These are phyloP conservation scores for Eutypella sp. DNA, from an alignment of 2,329 filamentous ascomycete genomes.

Conservation along the genomic window DNA sequence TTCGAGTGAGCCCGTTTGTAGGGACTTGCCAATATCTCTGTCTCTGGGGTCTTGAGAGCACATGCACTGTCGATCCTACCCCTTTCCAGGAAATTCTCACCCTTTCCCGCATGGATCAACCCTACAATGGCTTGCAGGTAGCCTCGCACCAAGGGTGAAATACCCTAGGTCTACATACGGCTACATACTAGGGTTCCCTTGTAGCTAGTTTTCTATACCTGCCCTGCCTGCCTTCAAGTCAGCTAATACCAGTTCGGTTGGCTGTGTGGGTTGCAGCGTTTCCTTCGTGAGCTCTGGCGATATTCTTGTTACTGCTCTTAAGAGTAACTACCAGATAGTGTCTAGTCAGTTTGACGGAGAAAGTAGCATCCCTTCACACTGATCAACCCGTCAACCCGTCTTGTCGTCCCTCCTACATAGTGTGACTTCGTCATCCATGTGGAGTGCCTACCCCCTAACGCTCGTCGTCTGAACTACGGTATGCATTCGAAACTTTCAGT, in stretches of 20 bases:
- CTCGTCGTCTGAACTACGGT: too few relatives aligned
- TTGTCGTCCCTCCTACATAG: neutral
- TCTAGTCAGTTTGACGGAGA: too few relatives aligned
- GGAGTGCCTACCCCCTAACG: too few relatives aligned
- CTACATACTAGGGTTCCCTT: neutral
- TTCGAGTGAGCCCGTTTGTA: too few relatives aligned
- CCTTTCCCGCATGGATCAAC: neutral
- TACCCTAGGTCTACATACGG: neutral
- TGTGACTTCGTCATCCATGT: too few relatives aligned
- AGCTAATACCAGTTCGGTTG: neutral
- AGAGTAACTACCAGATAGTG: neutral
- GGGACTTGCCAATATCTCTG: too few relatives aligned
- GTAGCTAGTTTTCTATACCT: neutral
- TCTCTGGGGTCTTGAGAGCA: too few relatives aligned
- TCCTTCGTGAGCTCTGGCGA: too few relatives aligned
- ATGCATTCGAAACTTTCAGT: too few relatives aligned
- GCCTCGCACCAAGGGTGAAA: neutral
- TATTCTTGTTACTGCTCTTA: too few relatives aligned
- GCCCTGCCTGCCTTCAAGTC: neutral
- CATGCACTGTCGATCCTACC: neutral
- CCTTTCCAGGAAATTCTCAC: neutral
- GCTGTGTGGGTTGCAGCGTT: neutral
- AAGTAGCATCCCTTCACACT: too few relatives aligned
- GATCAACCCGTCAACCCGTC: neutral
- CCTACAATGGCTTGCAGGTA: neutral